Conservation (phyloP, 2,329 filamentous ascomycete species). For the Fusarium sp. region DNA sequence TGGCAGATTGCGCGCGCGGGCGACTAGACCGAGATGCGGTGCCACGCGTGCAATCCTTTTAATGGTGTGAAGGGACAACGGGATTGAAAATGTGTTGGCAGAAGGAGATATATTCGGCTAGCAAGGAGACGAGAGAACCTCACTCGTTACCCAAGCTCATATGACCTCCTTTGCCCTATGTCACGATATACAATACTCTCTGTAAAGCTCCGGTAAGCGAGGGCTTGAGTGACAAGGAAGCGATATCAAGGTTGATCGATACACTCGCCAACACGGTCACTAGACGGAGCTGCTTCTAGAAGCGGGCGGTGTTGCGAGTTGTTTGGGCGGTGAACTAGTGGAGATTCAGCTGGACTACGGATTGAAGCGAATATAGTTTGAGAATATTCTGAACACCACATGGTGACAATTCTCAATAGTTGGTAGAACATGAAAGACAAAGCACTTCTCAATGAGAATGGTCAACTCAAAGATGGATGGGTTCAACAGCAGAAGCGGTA, state of each 20-base stretch:
- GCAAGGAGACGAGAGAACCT: conserved; percentile 11
- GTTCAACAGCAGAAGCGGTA: conserved; percentile 14
- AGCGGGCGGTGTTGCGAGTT: not conserved
- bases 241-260: not conserved
- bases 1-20: conserved; percentile 24
- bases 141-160: conserved; percentile 19
- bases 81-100: conserved; percentile 18
- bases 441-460: not conserved
- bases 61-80: conserved; percentile 1
- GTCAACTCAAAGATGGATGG: not conserved
- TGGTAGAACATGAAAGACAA: not conserved
- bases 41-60: conserved; percentile 14
- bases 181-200: not conserved
- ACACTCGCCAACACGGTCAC: not conserved
- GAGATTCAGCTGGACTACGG: not conserved
- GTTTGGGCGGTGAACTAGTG: not conserved
- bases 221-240: not conserved
- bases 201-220: conserved; percentile 21
- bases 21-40: conserved; percentile 27
- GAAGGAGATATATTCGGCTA: conserved; percentile 14
- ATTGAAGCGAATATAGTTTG: not conserved
- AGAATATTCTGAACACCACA: not conserved
- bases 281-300: not conserved
- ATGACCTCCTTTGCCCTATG: not conserved
- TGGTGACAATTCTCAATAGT: not conserved